Base-by-base conservation (phyloP, 257 asterid species). In the Solanum pennellii region DNA sequence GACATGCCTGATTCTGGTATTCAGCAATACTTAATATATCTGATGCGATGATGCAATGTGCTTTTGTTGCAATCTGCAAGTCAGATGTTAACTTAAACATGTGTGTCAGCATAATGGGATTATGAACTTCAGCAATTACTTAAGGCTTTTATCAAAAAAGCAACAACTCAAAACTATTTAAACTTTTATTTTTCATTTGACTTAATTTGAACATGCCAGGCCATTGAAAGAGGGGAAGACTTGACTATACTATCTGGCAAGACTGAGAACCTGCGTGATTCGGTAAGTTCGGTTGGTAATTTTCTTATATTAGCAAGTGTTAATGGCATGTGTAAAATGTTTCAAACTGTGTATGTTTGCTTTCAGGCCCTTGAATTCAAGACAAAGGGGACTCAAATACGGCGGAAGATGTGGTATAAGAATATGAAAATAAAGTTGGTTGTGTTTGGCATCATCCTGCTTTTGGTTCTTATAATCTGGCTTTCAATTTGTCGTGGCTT, bases 321-420 rank as follows among this genome's bases (percentile, higher is more conserved):
- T 59, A 59, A 18, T 52, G 39, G 49, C 42, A 16, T 60, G 42
- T 75, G 71, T 83, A 87, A 18, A 13, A 13, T 47, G 33, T 45
- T 20, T 76, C 29, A 80, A 80, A 47, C 69, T 75, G 82, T n/a
- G 10, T 72, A 39, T 27, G 82, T 9, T 66, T 49, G 56, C 37
- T 66, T 89, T 85, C 90, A 96, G 98, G 99, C 99, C 37, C 92
- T 90, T 89, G 90, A 90, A 15, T 94, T 89, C 90, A 92, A 93
- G 94, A 87, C 75, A 72, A 52, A 56, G 23, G 94, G 96, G 59
- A 89, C 89, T 68, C 96, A 95, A 93, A 88, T 96, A 23, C 89
- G 94, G 25, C 90, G 99, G 87, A 96, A 95, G 83, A 93, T 96
- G 98, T 96, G 98, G 99, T 95, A 92, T 80, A 95, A 95, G 90